Percentiles rank a stretch among this genome's conserved stretches.
Evolutionary conservation across 495 filamentous ascomycete genomes (phyloP).

Genomic region (Acidomyces sp.): DNA sequence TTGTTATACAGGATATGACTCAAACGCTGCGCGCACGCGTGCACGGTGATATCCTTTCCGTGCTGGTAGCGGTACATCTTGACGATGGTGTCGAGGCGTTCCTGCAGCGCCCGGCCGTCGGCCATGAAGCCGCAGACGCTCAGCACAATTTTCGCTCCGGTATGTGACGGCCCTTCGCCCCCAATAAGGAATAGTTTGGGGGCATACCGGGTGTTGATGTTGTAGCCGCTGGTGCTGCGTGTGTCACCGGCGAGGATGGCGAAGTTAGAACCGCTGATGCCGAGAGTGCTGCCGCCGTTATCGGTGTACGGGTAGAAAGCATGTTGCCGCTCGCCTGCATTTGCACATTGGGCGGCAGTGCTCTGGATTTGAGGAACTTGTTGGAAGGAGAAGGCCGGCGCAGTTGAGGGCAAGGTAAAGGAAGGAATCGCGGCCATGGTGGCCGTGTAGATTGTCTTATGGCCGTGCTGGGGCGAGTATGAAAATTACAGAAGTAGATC

Average conservation of each 20-base stretch:
- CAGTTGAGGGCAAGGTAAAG: conserved; percentile 21
- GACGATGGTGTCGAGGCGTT: conserved; percentile 77
- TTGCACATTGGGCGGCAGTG: conserved; percentile 32
- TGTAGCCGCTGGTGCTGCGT: conserved; percentile 87
- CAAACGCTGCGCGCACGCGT: conserved; percentile 82
- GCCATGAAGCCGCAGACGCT: conserved; percentile 93
- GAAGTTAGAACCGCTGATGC: conserved; percentile 88
- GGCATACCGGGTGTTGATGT: conserved; percentile 87
- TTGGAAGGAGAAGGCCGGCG: conserved; percentile 48
- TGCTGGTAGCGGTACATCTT: conserved; percentile 97
- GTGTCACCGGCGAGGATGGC: conserved; percentile 94
- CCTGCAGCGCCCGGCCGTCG: conserved; percentile 79
- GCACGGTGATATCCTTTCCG: conserved; percentile 81
- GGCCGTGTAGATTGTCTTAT: conserved; percentile 4
- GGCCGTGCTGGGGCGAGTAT: too few relatives aligned
- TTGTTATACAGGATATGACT: conserved; percentile 91
- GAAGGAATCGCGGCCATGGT: conserved; percentile 31
- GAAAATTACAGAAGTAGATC: too few relatives aligned
- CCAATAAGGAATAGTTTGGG: conserved; percentile 97
- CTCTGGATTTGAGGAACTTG: conserved; percentile 29
- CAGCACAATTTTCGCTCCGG: conserved; percentile 70
- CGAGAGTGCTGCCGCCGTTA: conserved; percentile 92
- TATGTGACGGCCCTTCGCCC: conserved; percentile 68
- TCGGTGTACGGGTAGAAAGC: conserved; percentile 95
- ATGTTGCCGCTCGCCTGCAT: conserved; percentile 52